Conservation (phyloP, 1,284 basidiomycete species). For the Cryptococcus deneoformans region DNA sequence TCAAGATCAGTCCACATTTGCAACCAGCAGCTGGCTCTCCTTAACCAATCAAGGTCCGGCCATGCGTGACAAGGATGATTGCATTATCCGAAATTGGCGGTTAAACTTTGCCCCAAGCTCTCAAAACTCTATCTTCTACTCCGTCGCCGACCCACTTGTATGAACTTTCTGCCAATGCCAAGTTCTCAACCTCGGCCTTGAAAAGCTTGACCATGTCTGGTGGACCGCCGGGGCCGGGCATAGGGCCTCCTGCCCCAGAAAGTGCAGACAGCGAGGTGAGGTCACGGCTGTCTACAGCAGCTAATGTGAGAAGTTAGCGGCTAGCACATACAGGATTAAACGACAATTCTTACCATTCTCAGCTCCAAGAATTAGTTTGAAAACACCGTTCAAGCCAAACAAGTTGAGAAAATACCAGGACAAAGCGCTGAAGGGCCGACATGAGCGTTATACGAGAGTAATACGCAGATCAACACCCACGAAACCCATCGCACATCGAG, state of each 20-base stretch:
- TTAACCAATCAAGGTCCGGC: too few species aligned
- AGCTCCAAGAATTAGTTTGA: constrained; percentile 85
- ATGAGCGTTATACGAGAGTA: background rate
- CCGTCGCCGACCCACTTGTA: constrained; percentile 78
- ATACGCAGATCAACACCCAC: constrained; percentile 14
- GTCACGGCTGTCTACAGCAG: constrained; percentile 71
- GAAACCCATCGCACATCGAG: constrained; percentile 99
- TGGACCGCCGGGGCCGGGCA: constrained; percentile 56
- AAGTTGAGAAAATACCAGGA: constrained; percentile 99
- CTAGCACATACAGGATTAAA: constrained; percentile 5
- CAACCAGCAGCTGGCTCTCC: too few species aligned
- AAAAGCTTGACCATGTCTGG: constrained; percentile 89
- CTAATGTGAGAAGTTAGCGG: constrained; percentile 46
- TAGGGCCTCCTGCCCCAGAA: constrained; percentile 56
- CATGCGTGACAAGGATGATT: too few species aligned
- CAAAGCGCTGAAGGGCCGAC: constrained; percentile 57
- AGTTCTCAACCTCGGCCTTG: constrained; percentile 87
- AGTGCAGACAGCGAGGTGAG: constrained; percentile 67
- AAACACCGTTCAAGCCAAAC: constrained; percentile 94
- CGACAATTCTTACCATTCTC: constrained; percentile 69
- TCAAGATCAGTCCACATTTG: too few species aligned
- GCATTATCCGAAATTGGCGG: too few species aligned
- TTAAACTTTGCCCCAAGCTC: constrained; percentile 62
- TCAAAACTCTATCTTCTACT: constrained; percentile 72
- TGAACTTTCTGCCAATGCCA: constrained; percentile 82